phyloP scores from a whole-genome alignment of 2,329 filamentous ascomycete genomes.

The Pestalotiopsis fici region DNA sequence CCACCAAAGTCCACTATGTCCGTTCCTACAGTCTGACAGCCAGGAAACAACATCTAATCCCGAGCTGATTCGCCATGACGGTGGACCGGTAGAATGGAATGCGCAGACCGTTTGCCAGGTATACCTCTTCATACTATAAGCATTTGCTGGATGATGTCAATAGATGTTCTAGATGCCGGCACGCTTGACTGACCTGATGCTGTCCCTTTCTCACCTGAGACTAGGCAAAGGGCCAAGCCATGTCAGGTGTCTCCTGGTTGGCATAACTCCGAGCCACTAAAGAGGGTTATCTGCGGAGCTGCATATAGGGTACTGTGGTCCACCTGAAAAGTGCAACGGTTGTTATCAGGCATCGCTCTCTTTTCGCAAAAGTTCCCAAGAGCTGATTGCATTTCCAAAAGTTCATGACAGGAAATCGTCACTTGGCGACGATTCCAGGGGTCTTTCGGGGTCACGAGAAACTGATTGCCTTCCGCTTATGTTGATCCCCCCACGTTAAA shows the following conservation, averaged over 20 bases:
- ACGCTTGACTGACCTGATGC: not conserved
- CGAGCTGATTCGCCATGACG: not conserved
- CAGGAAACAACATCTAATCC: not conserved
- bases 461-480: not conserved
- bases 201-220: slow-evolving; percentile 25
- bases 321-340: not conserved
- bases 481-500: not conserved
- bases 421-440: not conserved
- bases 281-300: not conserved
- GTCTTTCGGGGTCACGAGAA: not conserved
- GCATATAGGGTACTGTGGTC: not conserved
- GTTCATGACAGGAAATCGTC: not conserved
- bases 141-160: not conserved
- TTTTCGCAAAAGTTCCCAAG: not conserved
- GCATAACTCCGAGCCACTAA: not conserved
- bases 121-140: not conserved
- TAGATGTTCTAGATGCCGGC: not conserved
- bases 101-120: not conserved
- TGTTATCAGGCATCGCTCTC: not conserved
- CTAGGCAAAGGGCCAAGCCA: not conserved
- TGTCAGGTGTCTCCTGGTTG: not conserved
- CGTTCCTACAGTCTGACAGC: not conserved
- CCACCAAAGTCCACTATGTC: not conserved
- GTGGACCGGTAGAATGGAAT: not conserved
- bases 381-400: not conserved